phyloP scores from a whole-genome alignment of 441 rosid species.

The Erysimum cheiri region DNA sequence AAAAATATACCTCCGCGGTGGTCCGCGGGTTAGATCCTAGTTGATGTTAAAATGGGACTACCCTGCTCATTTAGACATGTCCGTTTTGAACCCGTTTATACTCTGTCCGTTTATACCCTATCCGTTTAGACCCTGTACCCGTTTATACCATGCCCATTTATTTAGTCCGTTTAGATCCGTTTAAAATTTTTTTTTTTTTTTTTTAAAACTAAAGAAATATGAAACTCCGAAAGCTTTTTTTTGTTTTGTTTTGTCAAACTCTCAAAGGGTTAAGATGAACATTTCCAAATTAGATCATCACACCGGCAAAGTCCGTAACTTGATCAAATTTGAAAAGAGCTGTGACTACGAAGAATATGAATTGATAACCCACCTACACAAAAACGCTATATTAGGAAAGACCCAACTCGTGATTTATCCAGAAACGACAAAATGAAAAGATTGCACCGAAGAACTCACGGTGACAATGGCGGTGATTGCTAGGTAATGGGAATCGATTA shows the following conservation, averaged over 20 bases:
- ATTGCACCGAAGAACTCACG: slow-evolving; percentile 29
- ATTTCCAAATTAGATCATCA: background rate
- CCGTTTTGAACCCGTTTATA: too few species aligned
- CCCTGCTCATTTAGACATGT: too few species aligned
- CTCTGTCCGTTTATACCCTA: too few species aligned
- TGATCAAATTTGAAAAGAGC: slow-evolving; percentile 87
- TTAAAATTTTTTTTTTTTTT: too few species aligned
- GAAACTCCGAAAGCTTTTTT: background rate
- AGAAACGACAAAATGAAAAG: background rate
- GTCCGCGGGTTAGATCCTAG: too few species aligned
- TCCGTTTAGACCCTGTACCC: too few species aligned
- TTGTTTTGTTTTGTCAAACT: too few species aligned
- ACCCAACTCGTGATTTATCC: slow-evolving; percentile 14
- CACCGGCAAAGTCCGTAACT: slow-evolving; percentile 98
- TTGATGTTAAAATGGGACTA: too few species aligned
- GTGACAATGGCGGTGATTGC: slow-evolving; percentile 79
- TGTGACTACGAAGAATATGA: slow-evolving; percentile 77
- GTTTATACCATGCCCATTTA: too few species aligned
- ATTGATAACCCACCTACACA: slow-evolving; percentile 80
- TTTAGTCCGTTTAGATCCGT: too few species aligned
- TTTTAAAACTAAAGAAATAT: too few species aligned
- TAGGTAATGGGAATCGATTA: slow-evolving; percentile 80
- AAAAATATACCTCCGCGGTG: too few species aligned
- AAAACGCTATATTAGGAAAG: slow-evolving; percentile 12
- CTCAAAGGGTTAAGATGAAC: background rate